phyloP scores from a whole-genome alignment of 257 asterid genomes.

The Hygrophila difformis region DNA sequence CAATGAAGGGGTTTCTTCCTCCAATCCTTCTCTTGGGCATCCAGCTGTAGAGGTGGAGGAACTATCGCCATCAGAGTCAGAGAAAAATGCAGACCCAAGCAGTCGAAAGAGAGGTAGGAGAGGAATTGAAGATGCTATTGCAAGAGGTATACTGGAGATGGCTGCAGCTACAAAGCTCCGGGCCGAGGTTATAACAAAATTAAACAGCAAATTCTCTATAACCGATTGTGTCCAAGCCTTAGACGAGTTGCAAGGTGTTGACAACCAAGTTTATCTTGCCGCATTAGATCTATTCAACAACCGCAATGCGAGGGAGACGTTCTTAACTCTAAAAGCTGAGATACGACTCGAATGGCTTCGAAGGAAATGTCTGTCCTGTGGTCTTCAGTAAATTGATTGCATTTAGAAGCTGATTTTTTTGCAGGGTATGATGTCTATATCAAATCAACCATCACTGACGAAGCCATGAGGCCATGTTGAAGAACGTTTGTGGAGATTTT shows the following conservation, averaged over 20 bases:
- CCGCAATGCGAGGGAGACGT: slow-evolving; percentile 57
- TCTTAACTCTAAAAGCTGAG: slow-evolving; percentile 51
- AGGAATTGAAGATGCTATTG: slow-evolving; percentile 63
- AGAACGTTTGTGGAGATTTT: too few species aligned
- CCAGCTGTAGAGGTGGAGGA: slow-evolving; percentile 27
- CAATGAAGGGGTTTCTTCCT: slow-evolving; percentile 20
- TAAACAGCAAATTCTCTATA: slow-evolving; percentile 38
- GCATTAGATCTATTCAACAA: slow-evolving; percentile 67
- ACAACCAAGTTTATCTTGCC: slow-evolving; percentile 45
- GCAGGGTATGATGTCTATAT: too few species aligned
- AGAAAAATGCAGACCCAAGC: slow-evolving; percentile 28
- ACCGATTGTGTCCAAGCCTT: slow-evolving; percentile 54
- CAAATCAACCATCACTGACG: too few species aligned
- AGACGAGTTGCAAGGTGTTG: slow-evolving; percentile 54
- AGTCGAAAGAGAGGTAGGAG: slow-evolving; percentile 57
- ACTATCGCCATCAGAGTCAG: slow-evolving; percentile 50
- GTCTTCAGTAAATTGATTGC: slow-evolving; percentile 9
- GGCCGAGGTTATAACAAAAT: slow-evolving; percentile 44
- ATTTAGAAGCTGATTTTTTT: too few species aligned
- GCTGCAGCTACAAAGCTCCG: slow-evolving; percentile 63
- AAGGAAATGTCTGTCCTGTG: slow-evolving; percentile 31
- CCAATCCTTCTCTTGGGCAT: slow-evolving; percentile 24
- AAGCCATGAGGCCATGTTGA: too few species aligned
- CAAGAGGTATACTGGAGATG: slow-evolving; percentile 68
- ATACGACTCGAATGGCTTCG: slow-evolving; percentile 66